These are phyloP conservation scores for Sclerotinia sclerotiorum DNA, from an alignment of 2,329 filamentous ascomycete genomes.

Conservation along the genomic window DNA sequence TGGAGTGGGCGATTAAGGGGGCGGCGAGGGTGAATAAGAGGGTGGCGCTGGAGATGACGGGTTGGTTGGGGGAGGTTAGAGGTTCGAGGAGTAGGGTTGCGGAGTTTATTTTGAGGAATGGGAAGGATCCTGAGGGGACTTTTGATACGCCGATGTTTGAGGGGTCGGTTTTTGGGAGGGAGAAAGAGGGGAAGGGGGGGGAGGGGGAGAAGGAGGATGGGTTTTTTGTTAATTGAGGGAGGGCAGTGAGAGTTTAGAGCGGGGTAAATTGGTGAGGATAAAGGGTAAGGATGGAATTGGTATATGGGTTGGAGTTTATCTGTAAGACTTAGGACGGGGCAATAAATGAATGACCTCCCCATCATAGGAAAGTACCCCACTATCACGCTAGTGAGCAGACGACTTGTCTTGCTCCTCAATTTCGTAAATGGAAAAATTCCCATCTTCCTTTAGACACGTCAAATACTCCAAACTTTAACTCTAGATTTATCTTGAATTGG, in stretches of 20 bases:
- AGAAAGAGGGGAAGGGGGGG: conserved; percentile 17
- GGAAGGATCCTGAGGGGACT: conserved; percentile 54
- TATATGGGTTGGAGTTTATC: neutral
- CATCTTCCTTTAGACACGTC: no score
- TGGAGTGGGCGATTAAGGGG: conserved; percentile 52
- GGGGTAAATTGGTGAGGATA: no score
- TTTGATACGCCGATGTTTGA: conserved; percentile 51
- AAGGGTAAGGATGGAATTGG: neutral
- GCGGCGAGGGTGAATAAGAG: conserved; percentile 50
- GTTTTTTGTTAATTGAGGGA: conserved; percentile 37
- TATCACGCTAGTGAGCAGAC: no score
- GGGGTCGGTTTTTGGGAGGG: conserved; percentile 33
- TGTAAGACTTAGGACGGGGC: no score
- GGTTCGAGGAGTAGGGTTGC: conserved; percentile 50
- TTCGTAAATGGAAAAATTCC: no score
- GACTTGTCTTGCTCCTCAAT: no score
- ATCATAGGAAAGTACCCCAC: no score
- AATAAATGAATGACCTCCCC: no score
- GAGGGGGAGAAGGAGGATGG: conserved; percentile 34
- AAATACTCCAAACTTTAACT: no score
- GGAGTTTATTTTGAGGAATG: conserved; percentile 53
- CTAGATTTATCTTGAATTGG: no score
- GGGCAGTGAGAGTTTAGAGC: no score
- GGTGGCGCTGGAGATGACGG: conserved; percentile 48
- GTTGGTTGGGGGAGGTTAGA: conserved; percentile 50